Base-by-base conservation (phyloP, 1,284 basidiomycete species). In the Cystobasidium slooffiae region DNA sequence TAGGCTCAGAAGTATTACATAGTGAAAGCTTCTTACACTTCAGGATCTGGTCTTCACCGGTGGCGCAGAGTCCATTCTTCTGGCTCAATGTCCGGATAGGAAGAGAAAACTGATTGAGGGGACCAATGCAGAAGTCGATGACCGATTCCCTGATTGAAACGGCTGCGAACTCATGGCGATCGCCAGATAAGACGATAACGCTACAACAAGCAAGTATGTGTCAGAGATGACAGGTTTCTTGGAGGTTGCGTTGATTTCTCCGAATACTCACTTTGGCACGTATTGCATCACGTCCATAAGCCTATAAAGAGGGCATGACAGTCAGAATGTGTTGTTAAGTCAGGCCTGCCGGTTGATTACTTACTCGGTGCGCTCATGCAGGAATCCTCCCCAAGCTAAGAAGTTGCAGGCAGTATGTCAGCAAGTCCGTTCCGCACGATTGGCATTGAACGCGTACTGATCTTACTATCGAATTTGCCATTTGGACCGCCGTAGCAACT, bases 141-240 rank as follows among this genome's bases (percentile, higher is more conserved):
- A 88, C 84, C 10, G 84, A 83, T 12, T 85, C 83, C 22, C 84
- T 81, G 80, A 91, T 86, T 6, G 72, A 70, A 4, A 80, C 81
- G 1, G 87, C 87, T 2, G 91, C 91, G 80, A 92, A 92, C 81
- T 93, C 91, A 82, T 93, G 91, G 9, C 91, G 86, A 80, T 92
- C 91, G 6, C 80, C 80, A 24, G 76, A 77, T 20, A 81, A 68
- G 22, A 81, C 77, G 31, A 81, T 81, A 16, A 81, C 75, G 70
- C 79, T 81, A 67, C 41, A 12, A 10, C 31, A 61, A 43, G 18
- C 12, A 41, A 52, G 31, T 12, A 6, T n/a, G 63, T 6, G 41
- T 18, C 10, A 62, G 43, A 4, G 22, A 16, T 18, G 16, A 39
- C 39, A 8, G 9, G 12, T 31, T 10, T 10, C 59, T 62, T 39